Conservation (phyloP, 306 rosid genomes). For the Macrotyloma uniflorum region DNA sequence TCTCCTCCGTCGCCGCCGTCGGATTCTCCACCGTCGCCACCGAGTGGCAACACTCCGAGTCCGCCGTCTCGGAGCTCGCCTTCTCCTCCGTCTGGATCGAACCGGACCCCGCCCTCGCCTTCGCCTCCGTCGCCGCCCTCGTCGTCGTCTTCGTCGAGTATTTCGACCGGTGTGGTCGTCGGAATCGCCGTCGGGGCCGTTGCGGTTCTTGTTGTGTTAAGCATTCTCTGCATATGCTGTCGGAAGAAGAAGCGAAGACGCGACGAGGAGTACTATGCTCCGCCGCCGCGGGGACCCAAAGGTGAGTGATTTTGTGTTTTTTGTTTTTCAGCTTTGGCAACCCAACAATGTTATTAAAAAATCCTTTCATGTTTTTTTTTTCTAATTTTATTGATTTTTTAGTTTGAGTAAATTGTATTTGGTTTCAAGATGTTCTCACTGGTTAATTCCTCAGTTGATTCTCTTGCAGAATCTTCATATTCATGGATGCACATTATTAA, state of each 20-base stretch:
- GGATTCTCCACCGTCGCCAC: neutral
- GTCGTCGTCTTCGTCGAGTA: constrained; percentile 47
- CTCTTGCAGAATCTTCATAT: neutral
- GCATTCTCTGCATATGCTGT: constrained; percentile 61
- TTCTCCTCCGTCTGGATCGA: constrained; percentile 42
- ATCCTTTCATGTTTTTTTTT: neutral
- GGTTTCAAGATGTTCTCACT: neutral
- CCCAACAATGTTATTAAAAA: neutral
- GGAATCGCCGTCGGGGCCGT: constrained; percentile 80
- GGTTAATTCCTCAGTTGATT: neutral
- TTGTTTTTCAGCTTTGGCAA: neutral
- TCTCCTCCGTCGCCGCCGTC: constrained; percentile 9
- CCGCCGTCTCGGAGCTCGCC: constrained; percentile 49
- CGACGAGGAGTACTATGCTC: constrained; percentile 63
- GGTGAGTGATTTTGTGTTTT: constrained; percentile 49
- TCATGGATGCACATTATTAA: neutral
- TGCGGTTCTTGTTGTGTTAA: constrained; percentile 59
- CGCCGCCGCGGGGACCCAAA: constrained; percentile 63
- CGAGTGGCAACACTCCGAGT: constrained; percentile 28
- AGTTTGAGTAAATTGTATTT: neutral
- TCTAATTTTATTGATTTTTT: neutral
- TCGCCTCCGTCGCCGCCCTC: constrained; percentile 57
- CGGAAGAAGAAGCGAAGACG: constrained; percentile 78
- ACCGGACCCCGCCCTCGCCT: neutral
- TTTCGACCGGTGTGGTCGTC: constrained; percentile 59